These are phyloP conservation scores for Didymella keratinophila DNA, from an alignment of 2,329 filamentous ascomycete genomes.

Conservation along the genomic window DNA sequence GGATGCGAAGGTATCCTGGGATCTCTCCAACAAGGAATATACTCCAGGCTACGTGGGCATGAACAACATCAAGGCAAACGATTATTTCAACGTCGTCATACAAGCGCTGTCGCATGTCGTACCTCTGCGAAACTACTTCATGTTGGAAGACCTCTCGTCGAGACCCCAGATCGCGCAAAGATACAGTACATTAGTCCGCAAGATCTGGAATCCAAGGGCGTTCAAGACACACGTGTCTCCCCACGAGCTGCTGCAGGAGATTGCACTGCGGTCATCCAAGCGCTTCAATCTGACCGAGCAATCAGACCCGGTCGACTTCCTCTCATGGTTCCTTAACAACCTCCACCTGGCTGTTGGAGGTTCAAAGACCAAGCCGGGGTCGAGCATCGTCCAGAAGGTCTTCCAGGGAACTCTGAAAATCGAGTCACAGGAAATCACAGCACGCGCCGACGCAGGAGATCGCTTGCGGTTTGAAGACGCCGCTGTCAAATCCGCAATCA, in stretches of 20 bases:
- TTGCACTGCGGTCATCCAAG: slow-evolving; percentile 88
- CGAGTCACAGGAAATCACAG: slow-evolving; percentile 92
- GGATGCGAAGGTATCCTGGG: slow-evolving; percentile 70
- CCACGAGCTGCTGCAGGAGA: slow-evolving; percentile 94
- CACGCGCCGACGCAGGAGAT: slow-evolving; percentile 85
- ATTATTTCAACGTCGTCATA: slow-evolving; percentile 95
- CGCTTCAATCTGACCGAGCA: slow-evolving; percentile 90
- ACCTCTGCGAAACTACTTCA: slow-evolving; percentile 88
- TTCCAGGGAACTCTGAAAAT: slow-evolving; percentile 94
- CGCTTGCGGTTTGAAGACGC: slow-evolving; percentile 93
- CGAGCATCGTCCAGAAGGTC: slow-evolving; percentile 86
- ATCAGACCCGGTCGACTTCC: slow-evolving; percentile 94
- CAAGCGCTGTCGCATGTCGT: slow-evolving; percentile 90
- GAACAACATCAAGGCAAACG: slow-evolving; percentile 99
- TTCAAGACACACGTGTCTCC: slow-evolving; percentile 98
- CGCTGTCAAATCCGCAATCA: slow-evolving; percentile 78
- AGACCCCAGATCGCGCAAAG: slow-evolving; percentile 84
- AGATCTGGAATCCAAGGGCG: slow-evolving; percentile 96
- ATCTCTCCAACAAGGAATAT: slow-evolving; percentile 84
- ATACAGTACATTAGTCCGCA: slow-evolving; percentile 88
- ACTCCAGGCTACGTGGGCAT: slow-evolving; percentile 95
- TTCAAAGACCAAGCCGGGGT: slow-evolving; percentile 82
- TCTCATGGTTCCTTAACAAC: slow-evolving; percentile 97
- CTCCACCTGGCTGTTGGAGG: slow-evolving; percentile 91
- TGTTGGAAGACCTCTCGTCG: slow-evolving; percentile 80